phyloP scores from a whole-genome alignment of 1,284 basidiomycete genomes.

The Schizophyllum commune region DNA sequence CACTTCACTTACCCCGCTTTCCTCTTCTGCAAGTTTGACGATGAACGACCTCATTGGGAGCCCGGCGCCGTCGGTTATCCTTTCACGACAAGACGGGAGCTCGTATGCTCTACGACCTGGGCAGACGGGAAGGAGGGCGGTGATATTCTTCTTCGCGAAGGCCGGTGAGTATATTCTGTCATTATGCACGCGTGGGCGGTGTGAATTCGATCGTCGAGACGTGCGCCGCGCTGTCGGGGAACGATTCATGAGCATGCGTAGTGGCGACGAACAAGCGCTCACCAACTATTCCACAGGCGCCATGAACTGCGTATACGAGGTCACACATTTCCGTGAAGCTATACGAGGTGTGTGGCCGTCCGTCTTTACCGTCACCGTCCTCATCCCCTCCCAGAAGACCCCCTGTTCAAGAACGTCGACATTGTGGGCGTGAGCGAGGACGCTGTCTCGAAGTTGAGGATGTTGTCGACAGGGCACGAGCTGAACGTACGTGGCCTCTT shows the following conservation, averaged over 20 bases:
- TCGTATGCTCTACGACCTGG: conserved; percentile 42
- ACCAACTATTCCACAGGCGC: neutral
- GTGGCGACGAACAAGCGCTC: neutral
- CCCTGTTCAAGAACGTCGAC: conserved; percentile 56
- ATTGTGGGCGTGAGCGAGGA: conserved; percentile 70
- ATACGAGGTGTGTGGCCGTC: neutral
- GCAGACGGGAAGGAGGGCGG: conserved; percentile 19
- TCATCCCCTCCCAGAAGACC: conserved; percentile 40
- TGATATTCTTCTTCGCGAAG: neutral
- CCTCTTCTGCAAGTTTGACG: neutral
- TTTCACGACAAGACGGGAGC: conserved; percentile 41
- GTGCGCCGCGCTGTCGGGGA: no score
- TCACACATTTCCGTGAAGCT: neutral
- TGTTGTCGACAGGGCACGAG: conserved; percentile 65
- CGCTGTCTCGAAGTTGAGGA: conserved; percentile 60
- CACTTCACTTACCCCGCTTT: neutral
- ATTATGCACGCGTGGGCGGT: neutral
- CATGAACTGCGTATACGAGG: neutral
- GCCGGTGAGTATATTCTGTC: neutral
- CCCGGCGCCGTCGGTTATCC: conserved; percentile 41
- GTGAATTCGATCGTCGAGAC: neutral
- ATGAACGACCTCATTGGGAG: conserved; percentile 21
- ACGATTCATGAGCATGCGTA: no score
- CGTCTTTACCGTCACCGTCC: conserved; percentile 23
- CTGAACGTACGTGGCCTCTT: conserved; percentile 41